A percentile compares a stretch with the other conserved stretches of the same genome.
phyloP scores from a whole-genome alignment of 2,329 filamentous ascomycete species.

The Aspergillus versicolor region DNA sequence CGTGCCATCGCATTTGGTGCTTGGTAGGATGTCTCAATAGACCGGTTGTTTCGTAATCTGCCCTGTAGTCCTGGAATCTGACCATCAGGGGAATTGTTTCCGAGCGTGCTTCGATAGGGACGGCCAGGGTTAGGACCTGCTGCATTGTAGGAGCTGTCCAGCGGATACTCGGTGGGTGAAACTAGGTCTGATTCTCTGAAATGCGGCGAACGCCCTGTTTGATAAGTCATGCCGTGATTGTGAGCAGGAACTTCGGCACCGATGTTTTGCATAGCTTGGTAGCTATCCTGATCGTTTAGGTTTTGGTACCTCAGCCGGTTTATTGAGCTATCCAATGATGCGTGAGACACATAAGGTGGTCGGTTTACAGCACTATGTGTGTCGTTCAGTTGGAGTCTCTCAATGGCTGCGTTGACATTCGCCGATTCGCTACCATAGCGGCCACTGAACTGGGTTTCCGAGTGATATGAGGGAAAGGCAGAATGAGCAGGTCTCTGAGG shows the following conservation, averaged over 20 bases:
- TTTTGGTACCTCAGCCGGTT: slow-evolving; percentile 44
- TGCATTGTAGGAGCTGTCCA: slow-evolving; percentile 48
- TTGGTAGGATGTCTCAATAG: slow-evolving; percentile 27
- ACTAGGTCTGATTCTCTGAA: slow-evolving; percentile 46
- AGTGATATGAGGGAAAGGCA: slow-evolving; percentile 41
- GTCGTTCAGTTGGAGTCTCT: slow-evolving; percentile 38
- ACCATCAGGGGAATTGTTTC: slow-evolving; percentile 42
- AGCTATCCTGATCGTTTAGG: slow-evolving; percentile 27
- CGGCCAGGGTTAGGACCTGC: slow-evolving; percentile 37
- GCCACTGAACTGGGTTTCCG: slow-evolving; percentile 36
- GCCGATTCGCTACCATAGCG: slow-evolving; percentile 29
- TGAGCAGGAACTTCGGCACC: slow-evolving; percentile 25
- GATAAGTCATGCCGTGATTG: slow-evolving; percentile 36
- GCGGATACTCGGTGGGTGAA: slow-evolving; percentile 49
- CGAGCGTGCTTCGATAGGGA: slow-evolving; percentile 46
- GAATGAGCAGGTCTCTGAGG: slow-evolving; percentile 37
- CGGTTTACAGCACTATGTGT: slow-evolving; percentile 30
- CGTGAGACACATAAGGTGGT: slow-evolving; percentile 29
- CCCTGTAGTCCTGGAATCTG: slow-evolving; percentile 50
- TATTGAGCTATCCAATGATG: slow-evolving; percentile 49
- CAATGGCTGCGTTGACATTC: slow-evolving; percentile 32
- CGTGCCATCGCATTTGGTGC: slow-evolving; percentile 29
- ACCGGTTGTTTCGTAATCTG: slow-evolving; percentile 47
- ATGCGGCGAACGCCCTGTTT: slow-evolving; percentile 37
- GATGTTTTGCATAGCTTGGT: slow-evolving; percentile 27